Percentiles rank a stretch among this genome's conserved stretches.
These are phyloP conservation scores for Blastobotrys chiropterorum DNA, from an alignment of 805 yeast species.

Conservation along the genomic window DNA sequence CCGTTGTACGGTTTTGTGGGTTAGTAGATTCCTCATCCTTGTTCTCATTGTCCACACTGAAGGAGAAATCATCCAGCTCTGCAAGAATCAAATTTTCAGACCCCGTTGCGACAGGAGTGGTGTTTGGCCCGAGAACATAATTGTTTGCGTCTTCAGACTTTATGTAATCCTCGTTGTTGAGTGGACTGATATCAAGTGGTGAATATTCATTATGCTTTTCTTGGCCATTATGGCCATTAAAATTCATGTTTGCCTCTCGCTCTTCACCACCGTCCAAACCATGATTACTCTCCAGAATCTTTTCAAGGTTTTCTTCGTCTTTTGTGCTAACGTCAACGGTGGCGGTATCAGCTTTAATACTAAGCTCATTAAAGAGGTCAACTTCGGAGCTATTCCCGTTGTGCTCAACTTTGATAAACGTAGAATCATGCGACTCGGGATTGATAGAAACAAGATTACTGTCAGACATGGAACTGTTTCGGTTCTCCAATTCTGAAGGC, in stretches of 20 bases:
- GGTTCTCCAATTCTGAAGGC: background rate
- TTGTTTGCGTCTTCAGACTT: background rate
- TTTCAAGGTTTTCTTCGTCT: background rate
- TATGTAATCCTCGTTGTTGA: background rate
- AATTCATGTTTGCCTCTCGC: too few relatives aligned
- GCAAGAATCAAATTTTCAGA: background rate
- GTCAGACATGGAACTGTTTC: background rate
- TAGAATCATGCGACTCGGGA: background rate
- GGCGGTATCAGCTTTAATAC: background rate
- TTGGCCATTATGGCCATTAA: background rate
- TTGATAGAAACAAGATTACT: background rate
- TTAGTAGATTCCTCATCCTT: background rate
- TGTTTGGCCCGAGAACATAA: background rate
- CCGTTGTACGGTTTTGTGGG: background rate
- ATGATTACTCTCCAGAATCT: background rate
- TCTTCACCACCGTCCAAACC: background rate
- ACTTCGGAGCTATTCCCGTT: background rate
- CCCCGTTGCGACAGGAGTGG: background rate
- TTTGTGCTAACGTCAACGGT: background rate
- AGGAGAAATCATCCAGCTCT: background rate
- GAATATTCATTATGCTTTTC: background rate
- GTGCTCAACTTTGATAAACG: background rate
- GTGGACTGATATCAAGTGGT: background rate
- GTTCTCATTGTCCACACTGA: background rate
- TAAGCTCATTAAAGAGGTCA: background rate